phyloP scores from a whole-genome alignment of 768 basidiomycete species.

The Pleurotus citrinopileatus region DNA sequence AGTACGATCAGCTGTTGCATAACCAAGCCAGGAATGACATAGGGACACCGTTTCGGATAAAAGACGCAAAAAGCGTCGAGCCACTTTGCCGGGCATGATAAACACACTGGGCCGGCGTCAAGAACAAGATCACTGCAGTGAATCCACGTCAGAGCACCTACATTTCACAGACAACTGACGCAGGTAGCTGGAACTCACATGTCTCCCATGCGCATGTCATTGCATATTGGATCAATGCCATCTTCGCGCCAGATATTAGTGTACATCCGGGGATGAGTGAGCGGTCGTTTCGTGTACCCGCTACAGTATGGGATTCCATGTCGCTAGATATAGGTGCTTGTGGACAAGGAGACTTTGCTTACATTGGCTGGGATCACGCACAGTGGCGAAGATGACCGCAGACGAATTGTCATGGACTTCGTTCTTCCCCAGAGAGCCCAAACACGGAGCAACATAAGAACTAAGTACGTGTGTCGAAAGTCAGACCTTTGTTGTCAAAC shows the following conservation, averaged over 20 bases:
- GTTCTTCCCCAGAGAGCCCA: neutral
- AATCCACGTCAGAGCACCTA: too few relatives aligned
- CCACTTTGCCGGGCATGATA: neutral
- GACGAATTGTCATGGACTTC: neutral
- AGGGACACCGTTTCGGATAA: neutral
- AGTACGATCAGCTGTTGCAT: neutral
- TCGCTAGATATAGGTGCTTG: too few relatives aligned
- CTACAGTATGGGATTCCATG: too few relatives aligned
- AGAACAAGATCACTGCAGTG: neutral
- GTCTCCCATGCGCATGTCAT: neutral
- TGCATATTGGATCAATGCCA: neutral
- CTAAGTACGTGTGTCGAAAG: neutral
- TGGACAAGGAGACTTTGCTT: too few relatives aligned
- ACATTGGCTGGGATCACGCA: neutral
- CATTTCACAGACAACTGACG: neutral
- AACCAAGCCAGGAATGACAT: neutral
- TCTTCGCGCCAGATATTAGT: neutral
- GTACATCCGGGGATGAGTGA: neutral
- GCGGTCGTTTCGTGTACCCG: neutral
- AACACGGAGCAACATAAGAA: constrained; percentile 1
- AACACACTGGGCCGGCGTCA: neutral
- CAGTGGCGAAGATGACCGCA: neutral
- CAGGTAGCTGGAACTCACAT: neutral
- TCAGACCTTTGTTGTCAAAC: neutral
- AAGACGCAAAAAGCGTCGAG: neutral